Evolutionary conservation across 257 asterid species (phyloP).

Genomic region (Lycium barbarum): DNA sequence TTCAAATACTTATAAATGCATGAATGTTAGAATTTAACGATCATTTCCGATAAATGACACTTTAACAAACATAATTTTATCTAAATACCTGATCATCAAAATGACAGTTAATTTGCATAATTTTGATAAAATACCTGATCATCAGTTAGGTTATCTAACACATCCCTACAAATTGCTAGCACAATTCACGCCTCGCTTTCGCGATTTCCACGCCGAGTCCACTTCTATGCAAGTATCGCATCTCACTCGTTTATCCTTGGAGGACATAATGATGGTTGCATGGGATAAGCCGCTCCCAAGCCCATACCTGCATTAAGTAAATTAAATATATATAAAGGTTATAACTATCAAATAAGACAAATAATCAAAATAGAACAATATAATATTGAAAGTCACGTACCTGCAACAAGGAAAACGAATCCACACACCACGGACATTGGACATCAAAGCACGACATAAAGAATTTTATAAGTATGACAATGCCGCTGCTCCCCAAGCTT

Average conservation of each 20-base stretch:
- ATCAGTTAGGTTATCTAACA: background rate
- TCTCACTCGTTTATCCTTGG: background rate
- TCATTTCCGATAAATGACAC: too few relatives aligned
- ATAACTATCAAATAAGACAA: background rate
- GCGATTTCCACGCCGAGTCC: background rate
- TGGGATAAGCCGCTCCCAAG: slow-evolving; percentile 12
- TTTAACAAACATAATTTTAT: background rate
- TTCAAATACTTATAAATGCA: too few relatives aligned
- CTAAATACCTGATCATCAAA: background rate
- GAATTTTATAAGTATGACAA: background rate
- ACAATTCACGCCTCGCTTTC: background rate
- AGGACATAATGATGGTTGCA: background rate
- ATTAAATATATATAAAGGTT: background rate
- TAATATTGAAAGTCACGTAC: background rate
- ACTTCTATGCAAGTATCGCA: background rate
- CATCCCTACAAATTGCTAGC: background rate
- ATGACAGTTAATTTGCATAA: background rate
- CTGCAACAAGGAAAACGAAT: slow-evolving; percentile 9
- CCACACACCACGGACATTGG: background rate
- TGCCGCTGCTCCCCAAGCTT: slow-evolving; percentile 10
- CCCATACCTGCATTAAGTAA: background rate
- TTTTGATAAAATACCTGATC: background rate
- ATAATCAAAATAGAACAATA: background rate
- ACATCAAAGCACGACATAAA: background rate
- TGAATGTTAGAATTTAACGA: too few relatives aligned